Percentiles rank a stretch among this genome's conserved stretches.
phyloP scores from a whole-genome alignment of 78 protist species.

The Chrysochromulina parva region DNA sequence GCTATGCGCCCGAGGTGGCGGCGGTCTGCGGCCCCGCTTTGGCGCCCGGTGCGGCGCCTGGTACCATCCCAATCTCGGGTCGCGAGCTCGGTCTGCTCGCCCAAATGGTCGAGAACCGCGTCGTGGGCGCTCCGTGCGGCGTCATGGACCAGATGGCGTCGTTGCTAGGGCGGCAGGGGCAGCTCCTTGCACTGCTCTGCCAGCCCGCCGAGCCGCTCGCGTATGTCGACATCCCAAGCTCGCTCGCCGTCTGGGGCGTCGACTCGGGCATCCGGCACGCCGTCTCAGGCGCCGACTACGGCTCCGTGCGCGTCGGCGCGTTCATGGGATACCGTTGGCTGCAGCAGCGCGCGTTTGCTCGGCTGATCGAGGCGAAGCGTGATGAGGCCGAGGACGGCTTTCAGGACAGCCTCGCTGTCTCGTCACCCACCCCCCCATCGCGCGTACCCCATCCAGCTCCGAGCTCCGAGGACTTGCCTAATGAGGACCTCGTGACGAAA shows the following conservation, averaged over 20 bases:
- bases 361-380: neutral
- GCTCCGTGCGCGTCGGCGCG: conserved; percentile 4
- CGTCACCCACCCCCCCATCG: too few relatives aligned
- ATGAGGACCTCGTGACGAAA: too few relatives aligned
- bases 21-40: too few relatives aligned
- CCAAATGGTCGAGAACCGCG: neutral
- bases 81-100: neutral
- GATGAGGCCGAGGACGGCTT: too few relatives aligned
- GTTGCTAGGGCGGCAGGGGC: neutral
- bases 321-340: neutral
- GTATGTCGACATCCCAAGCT: neutral
- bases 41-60: neutral
- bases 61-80: neutral
- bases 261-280: conserved; percentile 13
- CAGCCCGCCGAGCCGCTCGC: neutral
- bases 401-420: too few relatives aligned
- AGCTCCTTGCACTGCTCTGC: neutral
- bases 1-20: neutral
- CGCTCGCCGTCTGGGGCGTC: neutral
- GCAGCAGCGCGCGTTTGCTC: neutral
- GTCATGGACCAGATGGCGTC: conserved; percentile 20
- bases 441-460: too few relatives aligned
- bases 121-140: conserved; percentile 30
- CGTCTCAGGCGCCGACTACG: conserved; percentile 8
- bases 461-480: too few relatives aligned